A percentile compares a stretch with the other conserved stretches of the same genome.
Evolutionary conservation across 2,329 filamentous ascomycete genomes (phyloP).

Genomic region (Trichoderma afroharzianum): DNA sequence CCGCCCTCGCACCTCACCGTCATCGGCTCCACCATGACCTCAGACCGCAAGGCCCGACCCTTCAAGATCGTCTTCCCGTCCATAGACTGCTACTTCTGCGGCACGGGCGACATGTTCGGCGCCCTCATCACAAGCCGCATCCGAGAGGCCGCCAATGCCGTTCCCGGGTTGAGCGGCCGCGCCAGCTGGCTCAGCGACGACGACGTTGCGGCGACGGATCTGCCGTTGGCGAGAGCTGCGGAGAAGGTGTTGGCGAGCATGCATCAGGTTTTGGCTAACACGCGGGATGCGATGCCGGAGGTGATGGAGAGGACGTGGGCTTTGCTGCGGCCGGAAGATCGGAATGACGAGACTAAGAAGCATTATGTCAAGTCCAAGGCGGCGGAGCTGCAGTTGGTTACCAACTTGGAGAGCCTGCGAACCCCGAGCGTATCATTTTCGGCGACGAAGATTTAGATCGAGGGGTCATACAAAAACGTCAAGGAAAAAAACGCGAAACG

Average conservation of each 20-base stretch:
- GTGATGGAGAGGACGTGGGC: conserved; percentile 44
- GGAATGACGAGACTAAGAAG: conserved; percentile 50
- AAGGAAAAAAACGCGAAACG: not conserved
- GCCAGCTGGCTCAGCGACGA: conserved; percentile 76
- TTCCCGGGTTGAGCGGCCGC: conserved; percentile 45
- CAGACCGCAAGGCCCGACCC: conserved; percentile 64
- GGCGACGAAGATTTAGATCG: conserved; percentile 47
- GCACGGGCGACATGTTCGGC: conserved; percentile 98
- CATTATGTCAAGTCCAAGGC: conserved; percentile 74
- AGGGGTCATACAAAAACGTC: not conserved
- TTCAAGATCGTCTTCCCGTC: conserved; percentile 86
- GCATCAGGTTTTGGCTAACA: conserved; percentile 75
- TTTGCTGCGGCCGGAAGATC: conserved; percentile 42
- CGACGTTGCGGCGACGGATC: conserved; percentile 60
- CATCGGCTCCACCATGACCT: conserved; percentile 71
- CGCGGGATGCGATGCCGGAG: conserved; percentile 59
- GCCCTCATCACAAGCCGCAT: conserved; percentile 84
- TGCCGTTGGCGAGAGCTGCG: conserved; percentile 78
- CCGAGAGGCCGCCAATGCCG: conserved; percentile 68
- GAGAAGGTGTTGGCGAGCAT: conserved; percentile 90
- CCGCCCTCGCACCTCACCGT: conserved; percentile 59
- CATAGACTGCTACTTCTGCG: conserved; percentile 91
- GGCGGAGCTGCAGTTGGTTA: conserved; percentile 80
- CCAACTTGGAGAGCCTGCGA: conserved; percentile 66
- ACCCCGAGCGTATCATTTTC: conserved; percentile 62